phyloP scores from a whole-genome alignment of 202 grass and related monocot genomes.

The Brachypodium distachyon region DNA sequence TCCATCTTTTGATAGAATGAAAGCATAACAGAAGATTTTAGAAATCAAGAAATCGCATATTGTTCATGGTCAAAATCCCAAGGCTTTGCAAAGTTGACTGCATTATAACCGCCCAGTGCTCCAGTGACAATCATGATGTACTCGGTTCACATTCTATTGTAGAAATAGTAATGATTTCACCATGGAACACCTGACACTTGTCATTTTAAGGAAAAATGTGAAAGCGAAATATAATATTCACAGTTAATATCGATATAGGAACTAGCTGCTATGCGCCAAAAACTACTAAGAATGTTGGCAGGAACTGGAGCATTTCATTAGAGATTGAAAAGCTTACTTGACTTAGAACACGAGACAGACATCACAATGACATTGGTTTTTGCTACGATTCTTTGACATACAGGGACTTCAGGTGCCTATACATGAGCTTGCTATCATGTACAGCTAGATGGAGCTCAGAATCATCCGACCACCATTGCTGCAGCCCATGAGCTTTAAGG shows the following conservation, averaged over 20 bases:
- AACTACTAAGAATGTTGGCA: not conserved
- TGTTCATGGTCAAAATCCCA: not conserved
- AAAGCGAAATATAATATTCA: not conserved
- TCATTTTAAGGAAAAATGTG: not conserved
- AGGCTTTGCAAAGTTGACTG: not conserved
- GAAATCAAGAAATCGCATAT: not conserved
- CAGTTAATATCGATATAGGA: not conserved
- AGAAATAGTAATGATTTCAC: not conserved
- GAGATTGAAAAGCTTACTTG: not conserved
- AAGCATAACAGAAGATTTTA: not conserved
- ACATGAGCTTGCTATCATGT: conserved; percentile 59
- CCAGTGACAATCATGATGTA: not conserved
- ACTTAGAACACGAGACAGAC: not conserved
- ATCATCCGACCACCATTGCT: conserved; percentile 79
- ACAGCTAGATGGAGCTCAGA: conserved; percentile 48
- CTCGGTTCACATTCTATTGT: not conserved
- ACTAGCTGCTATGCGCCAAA: not conserved
- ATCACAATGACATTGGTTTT: not conserved
- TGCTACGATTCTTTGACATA: conserved; percentile 32
- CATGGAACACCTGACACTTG: not conserved
- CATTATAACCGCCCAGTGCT: not conserved
- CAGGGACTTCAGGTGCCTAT: conserved; percentile 54
- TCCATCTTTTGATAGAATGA: not conserved
- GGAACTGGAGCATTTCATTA: not conserved
- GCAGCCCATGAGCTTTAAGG: conserved; percentile 67